Evolutionary conservation across 768 basidiomycete species (phyloP), one percentile per base, ranked within the genome.

Genomic region (Dacryopinax spathularia): DNA sequence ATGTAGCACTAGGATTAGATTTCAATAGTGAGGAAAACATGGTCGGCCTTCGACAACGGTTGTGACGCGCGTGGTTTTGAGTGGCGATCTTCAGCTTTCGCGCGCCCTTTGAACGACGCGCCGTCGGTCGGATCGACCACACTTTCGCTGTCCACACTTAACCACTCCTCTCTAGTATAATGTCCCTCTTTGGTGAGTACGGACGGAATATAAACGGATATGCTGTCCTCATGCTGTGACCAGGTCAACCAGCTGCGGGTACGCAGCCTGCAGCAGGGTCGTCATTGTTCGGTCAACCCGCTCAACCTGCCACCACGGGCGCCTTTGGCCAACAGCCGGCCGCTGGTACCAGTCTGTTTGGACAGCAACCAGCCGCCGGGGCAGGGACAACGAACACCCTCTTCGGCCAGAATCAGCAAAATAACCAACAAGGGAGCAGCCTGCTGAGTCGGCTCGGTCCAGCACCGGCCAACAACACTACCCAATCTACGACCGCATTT

Each of bases 241-340:
- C 48, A 56, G 48, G 48, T 56, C 48, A 56, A 56, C 25, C 48
- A 29, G 12, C n/a, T 37, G 48, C 13, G 25, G 12, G 13, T 9
- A 44, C 43, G 12, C 43, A 44, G 22, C 43, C 43, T 44, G 43
- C 43, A 9, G 43, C 43, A 44, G 43, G 43, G 72, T 80, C 86
- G 22, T 75, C 75, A 71, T 76, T 79, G 63, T 88, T 88, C 76
- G 86, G 87, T 67, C 65, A 67, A 61, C 66, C 59, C 18, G 62
- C 63, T 48, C 60, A 68, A 61, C 61, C n/a, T 6, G 34, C 66
- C 25, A 62, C 65, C 25, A 25, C 65, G 34, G 62, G 61, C 34
- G 29, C 60, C 18, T 63, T 41, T 56, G 37, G 27, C 20, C 33
- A 62, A 29, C 48, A 56, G 31, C 12, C 13, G 9, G 25, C 48